Evolutionary conservation across 805 yeast species (phyloP), one percentile per base, ranked within the genome.

Genomic region (Candida mattraensis): DNA sequence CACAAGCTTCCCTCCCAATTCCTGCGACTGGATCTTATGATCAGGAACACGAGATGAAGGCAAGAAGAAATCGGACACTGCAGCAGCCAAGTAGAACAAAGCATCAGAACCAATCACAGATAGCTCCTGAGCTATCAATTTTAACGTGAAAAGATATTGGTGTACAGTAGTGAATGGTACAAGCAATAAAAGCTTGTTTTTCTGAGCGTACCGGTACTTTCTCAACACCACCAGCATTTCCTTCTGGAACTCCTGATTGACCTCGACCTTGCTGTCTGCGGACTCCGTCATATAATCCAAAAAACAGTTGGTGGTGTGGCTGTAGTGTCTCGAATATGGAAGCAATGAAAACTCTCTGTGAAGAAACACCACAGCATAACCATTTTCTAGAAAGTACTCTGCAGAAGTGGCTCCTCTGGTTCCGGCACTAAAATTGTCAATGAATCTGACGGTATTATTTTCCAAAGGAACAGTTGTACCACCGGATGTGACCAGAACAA

Each of bases 391-490:
- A 49, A 91, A 87, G 55, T 86, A 83, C 60, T 93, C 99, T 4
- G 98, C 96, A 24, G 94, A 82, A 0, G 96, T 80, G 4, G 99
- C 95, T 37, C 99, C 99, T 61, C 99, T 76, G 0, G 97, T 93
- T 16, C 99, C 99, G 16, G 98, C 98, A 46, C 93, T 81, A 60
- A 93, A 93, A 56, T 93, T 93, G 62, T 93, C 99, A 53, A 93
- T 88, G 61, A 93, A 93, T 35, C 99, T 66, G 5, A 93, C 99
- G 0, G 99, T 93, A 56, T 93, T 93, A 61, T 88, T 89, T 54
- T 93, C 99, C 47, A 93, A 67, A 0, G 99, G 99, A 0, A 93
- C 99, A 0, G 97, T 91, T 1, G 99, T 93, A 15, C 99, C 99
- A 16, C 99, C 99, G 7, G 91, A 80, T 0, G 99, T 93, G 3